Conservation (phyloP, 2,329 filamentous ascomycete genomes). For the Alternaria viburni region DNA sequence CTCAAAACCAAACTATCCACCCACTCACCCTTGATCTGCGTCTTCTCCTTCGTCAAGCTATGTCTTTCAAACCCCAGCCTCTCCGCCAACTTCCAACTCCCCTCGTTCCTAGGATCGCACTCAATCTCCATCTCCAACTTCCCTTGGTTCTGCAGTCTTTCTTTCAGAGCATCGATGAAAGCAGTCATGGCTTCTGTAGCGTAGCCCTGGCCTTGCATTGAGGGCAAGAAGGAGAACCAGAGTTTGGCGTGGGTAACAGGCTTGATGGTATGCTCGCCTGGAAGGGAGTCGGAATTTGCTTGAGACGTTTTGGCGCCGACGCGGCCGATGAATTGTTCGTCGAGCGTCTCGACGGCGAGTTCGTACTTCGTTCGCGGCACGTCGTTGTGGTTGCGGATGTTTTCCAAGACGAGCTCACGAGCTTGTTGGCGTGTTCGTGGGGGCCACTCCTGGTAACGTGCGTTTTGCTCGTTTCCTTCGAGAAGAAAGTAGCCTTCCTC, state of each 20-base stretch:
- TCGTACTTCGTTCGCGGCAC: constrained; percentile 31
- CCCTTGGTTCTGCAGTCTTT: constrained; percentile 6
- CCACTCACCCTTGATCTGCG: constrained; percentile 43
- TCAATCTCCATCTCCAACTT: constrained; percentile 41
- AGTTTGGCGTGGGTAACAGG: constrained; percentile 25
- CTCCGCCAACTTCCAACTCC: constrained; percentile 39
- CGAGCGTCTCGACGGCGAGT: constrained; percentile 32
- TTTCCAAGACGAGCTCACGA: constrained; percentile 22
- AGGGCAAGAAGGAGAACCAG: constrained; percentile 41
- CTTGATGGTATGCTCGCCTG: constrained; percentile 5
- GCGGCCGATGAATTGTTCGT: constrained; percentile 34
- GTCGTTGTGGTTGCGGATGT: constrained; percentile 21
- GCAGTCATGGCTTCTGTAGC: constrained; percentile 42
- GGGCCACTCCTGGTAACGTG: constrained; percentile 34
- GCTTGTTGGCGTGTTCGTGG: constrained; percentile 33
- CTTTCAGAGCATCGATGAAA: constrained; percentile 29
- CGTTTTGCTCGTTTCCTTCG: constrained; percentile 33
- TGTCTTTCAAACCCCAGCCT: constrained; percentile 36
- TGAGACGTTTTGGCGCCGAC: constrained; percentile 32
- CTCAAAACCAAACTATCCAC: constrained; percentile 39
- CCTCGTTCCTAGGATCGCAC: constrained; percentile 43
- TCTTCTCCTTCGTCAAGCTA: constrained; percentile 34
- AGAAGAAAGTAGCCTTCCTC: constrained; percentile 28
- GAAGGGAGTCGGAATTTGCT: constrained; percentile 7
- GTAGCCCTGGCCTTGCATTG: constrained; percentile 31